Percentiles rank a stretch among this genome's conserved stretches.
These are phyloP conservation scores for Skeletonema marinoi DNA, from an alignment of 108 stramenopile genomes.

Conservation along the genomic window DNA sequence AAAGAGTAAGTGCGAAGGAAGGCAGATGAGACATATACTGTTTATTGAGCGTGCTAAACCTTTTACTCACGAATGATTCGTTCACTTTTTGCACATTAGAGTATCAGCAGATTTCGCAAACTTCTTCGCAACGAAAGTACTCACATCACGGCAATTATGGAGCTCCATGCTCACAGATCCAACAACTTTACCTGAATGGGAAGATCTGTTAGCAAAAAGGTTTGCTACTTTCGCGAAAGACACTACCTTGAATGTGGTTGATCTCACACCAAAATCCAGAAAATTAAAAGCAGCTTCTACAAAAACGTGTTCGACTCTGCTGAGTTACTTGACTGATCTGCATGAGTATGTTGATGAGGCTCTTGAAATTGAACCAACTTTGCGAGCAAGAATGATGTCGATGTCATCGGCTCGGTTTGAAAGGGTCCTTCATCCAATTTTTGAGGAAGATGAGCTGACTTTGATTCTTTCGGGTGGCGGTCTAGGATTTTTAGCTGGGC, in stretches of 20 bases:
- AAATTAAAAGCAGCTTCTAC: constrained; percentile 52
- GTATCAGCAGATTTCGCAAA: constrained; percentile 53
- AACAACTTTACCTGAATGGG: constrained; percentile 46
- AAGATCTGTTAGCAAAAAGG: constrained; percentile 37
- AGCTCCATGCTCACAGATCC: constrained; percentile 56
- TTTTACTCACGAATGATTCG: not conserved
- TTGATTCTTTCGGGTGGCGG: constrained; percentile 76
- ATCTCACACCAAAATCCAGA: constrained; percentile 26
- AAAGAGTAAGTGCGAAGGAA: constrained; percentile 14
- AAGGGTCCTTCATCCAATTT: constrained; percentile 78
- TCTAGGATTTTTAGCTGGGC: constrained; percentile 70
- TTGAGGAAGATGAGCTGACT: constrained; percentile 83
- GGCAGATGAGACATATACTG: not conserved
- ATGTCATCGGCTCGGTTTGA: constrained; percentile 71
- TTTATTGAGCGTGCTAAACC: not conserved
- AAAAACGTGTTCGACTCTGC: constrained; percentile 33
- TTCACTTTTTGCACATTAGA: not conserved
- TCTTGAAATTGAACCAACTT: constrained; percentile 64
- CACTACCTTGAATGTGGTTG: constrained; percentile 27
- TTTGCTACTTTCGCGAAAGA: constrained; percentile 40
- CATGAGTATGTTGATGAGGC: constrained; percentile 65
- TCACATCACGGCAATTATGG: constrained; percentile 55
- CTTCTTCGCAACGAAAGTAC: constrained; percentile 52
- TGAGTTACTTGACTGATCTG: constrained; percentile 40
- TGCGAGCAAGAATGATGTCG: constrained; percentile 59